Base-by-base conservation (phyloP, 331 rosid genomes). In the Spiraea crenata region DNA sequence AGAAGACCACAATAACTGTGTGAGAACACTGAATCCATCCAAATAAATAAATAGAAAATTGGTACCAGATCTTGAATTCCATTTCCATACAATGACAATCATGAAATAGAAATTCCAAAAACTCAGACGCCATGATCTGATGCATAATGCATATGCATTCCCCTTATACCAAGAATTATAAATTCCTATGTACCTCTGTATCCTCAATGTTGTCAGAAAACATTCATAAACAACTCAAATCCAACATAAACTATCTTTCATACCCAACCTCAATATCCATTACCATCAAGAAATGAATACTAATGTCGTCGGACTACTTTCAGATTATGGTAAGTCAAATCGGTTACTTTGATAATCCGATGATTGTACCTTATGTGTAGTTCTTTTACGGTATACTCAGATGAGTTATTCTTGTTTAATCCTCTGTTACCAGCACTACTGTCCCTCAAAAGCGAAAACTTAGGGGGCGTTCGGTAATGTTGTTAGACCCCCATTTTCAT, bases 11-110 rank as follows among this genome's bases (percentile, higher is more conserved):
- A 56, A 55, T 25, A 55, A 55, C 9, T 20, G 3, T 55, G 9
- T 55, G 60, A 5, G 7, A 20, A 55, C 60, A 20, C 4, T 37
- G 14, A 55, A 55, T 9, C 5, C 19, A 55, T 20, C 35, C 15
- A 19, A 11, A 20, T 45, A 45, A 52, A 20, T 20, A 20, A 11
- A 19, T 37, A 31, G 13, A 63, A 63, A 10, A 63, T 11, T 3
- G 20, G 13, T 20, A 65, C 4, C 56, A 13, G 12, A 25, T 25
- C 41, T 11, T 64, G 15, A 64, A 19, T 12, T 46, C n/a, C 70
- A 16, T 61, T 63, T 55, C 38, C 55, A 75, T 52, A 47, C 75
- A 76, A 47, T 69, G 74, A 46, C 44, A 38, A 48, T 45, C 69
- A 59, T 65, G 69, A 72, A 56, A 56, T 46, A 57, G 79, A 71